Conservation (phyloP, 225 moss, liverwort and hornwort species). For the Straminergon stramineum region DNA sequence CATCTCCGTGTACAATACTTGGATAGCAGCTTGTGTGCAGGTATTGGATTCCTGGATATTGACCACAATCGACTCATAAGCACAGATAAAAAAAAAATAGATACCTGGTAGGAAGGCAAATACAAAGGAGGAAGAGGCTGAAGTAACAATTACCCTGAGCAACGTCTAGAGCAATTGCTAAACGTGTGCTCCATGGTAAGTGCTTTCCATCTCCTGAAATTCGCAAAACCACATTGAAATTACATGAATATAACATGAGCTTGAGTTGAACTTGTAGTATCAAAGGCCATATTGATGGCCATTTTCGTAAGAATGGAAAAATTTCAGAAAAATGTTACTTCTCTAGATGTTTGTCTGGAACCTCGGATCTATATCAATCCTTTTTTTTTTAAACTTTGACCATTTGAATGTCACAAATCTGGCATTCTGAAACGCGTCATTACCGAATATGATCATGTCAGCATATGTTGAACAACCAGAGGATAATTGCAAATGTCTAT, state of each 20-base stretch:
- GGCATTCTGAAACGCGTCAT: neutral
- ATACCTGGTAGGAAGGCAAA: neutral
- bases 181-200: slow-evolving; percentile 23
- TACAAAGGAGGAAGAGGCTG: neutral
- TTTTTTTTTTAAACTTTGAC: neutral
- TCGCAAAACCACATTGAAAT: neutral
- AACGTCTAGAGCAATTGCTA: slow-evolving; percentile 31
- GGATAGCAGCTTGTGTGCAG: slow-evolving; percentile 29
- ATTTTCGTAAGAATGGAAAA: neutral
- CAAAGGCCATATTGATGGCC: neutral
- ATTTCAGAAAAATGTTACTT: neutral
- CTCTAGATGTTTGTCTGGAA: neutral
- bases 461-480: neutral
- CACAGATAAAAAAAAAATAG: neutral
- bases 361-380: neutral
- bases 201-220: slow-evolving; percentile 5
- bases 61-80: neutral
- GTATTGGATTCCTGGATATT: slow-evolving; percentile 26
- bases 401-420: neutral
- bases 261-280: neutral
- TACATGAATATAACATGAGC: neutral
- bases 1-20: slow-evolving; percentile 24
- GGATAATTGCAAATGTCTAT: neutral
- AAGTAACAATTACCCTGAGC: slow-evolving; percentile 21
- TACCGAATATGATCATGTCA: neutral